phyloP scores from a whole-genome alignment of 768 basidiomycete genomes.

The Calocybe gangraenosa region DNA sequence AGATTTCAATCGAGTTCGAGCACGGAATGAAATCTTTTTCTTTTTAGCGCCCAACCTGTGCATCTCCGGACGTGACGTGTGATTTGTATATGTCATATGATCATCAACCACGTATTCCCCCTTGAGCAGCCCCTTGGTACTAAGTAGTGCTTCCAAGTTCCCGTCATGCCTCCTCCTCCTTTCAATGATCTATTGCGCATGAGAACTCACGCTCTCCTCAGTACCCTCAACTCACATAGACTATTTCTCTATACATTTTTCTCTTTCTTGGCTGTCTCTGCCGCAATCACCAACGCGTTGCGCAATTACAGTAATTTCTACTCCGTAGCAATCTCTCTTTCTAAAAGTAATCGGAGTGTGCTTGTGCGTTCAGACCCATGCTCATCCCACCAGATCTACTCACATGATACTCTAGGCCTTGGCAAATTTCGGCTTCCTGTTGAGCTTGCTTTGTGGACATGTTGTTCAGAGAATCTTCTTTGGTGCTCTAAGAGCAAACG shows the following conservation, averaged over 20 bases:
- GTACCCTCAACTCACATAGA: conserved; percentile 55
- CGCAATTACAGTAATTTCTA: conserved; percentile 89
- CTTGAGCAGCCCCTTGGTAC: too few relatives aligned
- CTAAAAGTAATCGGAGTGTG: conserved; percentile 88
- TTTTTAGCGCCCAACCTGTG: too few relatives aligned
- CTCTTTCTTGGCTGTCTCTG: conserved; percentile 66
- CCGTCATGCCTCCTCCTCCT: conserved; percentile 34
- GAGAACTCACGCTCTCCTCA: conserved; percentile 44
- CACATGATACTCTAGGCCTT: conserved; percentile 53
- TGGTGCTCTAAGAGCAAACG: conserved; percentile 78
- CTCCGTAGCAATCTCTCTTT: conserved; percentile 88
- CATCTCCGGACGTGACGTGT: too few relatives aligned
- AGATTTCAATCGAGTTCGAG: too few relatives aligned
- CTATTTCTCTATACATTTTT: conserved; percentile 64
- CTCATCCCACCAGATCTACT: neutral
- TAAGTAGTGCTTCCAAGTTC: neutral
- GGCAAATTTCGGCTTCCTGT: conserved; percentile 83
- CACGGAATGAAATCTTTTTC: too few relatives aligned
- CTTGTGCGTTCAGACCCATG: conserved; percentile 69
- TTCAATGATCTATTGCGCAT: conserved; percentile 46
- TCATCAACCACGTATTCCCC: too few relatives aligned
- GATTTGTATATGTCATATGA: too few relatives aligned
- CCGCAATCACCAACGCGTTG: conserved; percentile 76
- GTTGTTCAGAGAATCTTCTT: conserved; percentile 87
- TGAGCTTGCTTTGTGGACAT: conserved; percentile 73